These are phyloP conservation scores for Salix dunnii DNA, from an alignment of 345 rosid species.

Conservation along the genomic window DNA sequence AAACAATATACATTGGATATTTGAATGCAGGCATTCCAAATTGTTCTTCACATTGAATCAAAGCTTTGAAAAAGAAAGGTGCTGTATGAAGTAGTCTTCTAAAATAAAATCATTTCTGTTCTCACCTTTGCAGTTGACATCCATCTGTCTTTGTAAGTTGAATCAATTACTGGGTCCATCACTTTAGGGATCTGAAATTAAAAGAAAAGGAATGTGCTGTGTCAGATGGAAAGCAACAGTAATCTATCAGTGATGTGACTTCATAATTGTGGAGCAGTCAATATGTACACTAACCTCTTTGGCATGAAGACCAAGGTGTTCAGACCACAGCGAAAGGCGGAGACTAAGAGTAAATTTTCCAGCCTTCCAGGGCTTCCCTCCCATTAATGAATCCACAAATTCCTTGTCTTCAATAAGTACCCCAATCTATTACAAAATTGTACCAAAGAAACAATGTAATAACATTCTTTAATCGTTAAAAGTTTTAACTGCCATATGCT, in stretches of 20 bases:
- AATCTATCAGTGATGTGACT: not conserved
- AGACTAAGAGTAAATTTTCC: slow-evolving; percentile 81
- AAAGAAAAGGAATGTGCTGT: not conserved
- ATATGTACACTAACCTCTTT: slow-evolving; percentile 56
- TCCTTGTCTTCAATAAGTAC: slow-evolving; percentile 90
- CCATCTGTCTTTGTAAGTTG: slow-evolving; percentile 87
- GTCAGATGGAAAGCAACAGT: slow-evolving; percentile 11
- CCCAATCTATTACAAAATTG: slow-evolving; percentile 59
- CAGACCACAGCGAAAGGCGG: slow-evolving; percentile 91
- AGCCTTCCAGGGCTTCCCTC: slow-evolving; percentile 94
- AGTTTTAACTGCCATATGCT: not conserved
- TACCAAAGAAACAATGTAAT: not conserved
- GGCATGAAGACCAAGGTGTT: slow-evolving; percentile 82
- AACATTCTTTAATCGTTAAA: not conserved
- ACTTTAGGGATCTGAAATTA: slow-evolving; percentile 55
- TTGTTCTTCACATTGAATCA: not conserved
- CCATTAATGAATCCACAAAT: slow-evolving; percentile 76
- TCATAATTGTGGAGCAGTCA: not conserved
- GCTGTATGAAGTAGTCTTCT: not conserved
- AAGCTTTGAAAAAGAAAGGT: not conserved
- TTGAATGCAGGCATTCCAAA: not conserved
- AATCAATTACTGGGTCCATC: slow-evolving; percentile 74
- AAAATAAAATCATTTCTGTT: not conserved
- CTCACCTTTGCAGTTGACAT: slow-evolving; percentile 82
- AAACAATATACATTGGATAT: not conserved